phyloP scores from a whole-genome alignment of 257 asterid species.

The Asclepias syriaca region DNA sequence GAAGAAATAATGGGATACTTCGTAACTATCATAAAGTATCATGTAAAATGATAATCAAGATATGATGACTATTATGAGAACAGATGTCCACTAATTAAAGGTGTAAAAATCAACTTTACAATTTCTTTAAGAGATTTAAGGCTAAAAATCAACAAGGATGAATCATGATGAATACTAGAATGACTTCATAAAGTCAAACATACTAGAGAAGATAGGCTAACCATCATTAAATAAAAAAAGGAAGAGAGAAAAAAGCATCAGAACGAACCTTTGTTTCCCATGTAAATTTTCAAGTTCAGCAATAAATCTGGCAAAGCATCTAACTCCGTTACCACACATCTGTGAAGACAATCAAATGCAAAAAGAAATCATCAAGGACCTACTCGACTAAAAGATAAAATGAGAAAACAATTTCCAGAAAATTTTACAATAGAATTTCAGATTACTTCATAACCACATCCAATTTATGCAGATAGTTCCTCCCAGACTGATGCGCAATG shows the following conservation, averaged over 20 bases:
- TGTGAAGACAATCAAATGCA: slow-evolving; percentile 25
- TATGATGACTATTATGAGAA: not conserved
- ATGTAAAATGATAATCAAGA: not conserved
- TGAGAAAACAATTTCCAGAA: not conserved
- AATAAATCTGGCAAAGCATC: slow-evolving; percentile 84
- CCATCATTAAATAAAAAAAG: not conserved
- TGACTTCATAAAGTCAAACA: not conserved
- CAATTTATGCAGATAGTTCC: not conserved
- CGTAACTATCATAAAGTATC: not conserved
- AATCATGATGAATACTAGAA: not conserved
- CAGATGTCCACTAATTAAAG: not conserved
- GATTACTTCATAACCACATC: not conserved
- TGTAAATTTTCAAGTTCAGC: slow-evolving; percentile 67
- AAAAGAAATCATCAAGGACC: not conserved
- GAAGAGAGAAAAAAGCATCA: not conserved
- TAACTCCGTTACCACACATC: slow-evolving; percentile 99
- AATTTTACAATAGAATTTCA: not conserved
- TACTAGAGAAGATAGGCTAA: not conserved
- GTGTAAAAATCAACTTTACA: not conserved
- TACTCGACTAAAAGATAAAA: not conserved
- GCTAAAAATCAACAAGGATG: not conserved
- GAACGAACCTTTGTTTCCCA: slow-evolving; percentile 63
- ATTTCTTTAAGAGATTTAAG: not conserved
- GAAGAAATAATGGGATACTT: not conserved
- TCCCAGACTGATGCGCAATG: not conserved